Evolutionary conservation across 805 yeast genomes (phyloP).

Genomic region (Isabelozyma heimii): DNA sequence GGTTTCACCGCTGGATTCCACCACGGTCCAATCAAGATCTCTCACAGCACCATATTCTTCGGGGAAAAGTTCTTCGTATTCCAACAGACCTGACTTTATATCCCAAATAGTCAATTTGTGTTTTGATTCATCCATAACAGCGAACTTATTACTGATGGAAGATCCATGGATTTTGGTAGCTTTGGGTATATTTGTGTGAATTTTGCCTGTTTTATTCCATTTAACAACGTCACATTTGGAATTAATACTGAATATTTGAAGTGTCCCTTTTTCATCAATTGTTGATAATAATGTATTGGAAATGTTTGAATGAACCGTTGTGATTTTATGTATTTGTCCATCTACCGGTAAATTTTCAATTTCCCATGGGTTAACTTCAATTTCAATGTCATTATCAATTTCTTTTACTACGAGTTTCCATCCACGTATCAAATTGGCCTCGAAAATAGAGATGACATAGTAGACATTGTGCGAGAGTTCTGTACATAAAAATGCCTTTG

Average conservation of each 20-base stretch:
- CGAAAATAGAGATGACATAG: slow-evolving; percentile 52
- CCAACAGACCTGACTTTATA: slow-evolving; percentile 61
- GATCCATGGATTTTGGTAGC: slow-evolving; percentile 68
- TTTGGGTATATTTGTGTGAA: slow-evolving; percentile 55
- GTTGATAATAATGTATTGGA: slow-evolving; percentile 48
- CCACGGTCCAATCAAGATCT: slow-evolving; percentile 89
- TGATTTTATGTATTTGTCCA: slow-evolving; percentile 40
- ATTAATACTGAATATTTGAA: slow-evolving; percentile 21
- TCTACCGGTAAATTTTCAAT: slow-evolving; percentile 41
- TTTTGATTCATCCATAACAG: slow-evolving; percentile 60
- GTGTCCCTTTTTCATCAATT: slow-evolving; percentile 43
- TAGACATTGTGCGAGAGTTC: slow-evolving; percentile 12
- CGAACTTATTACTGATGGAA: slow-evolving; percentile 64
- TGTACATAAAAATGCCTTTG: slow-evolving; percentile 22
- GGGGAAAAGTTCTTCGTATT: slow-evolving; percentile 49
- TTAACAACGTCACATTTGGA: slow-evolving; percentile 25
- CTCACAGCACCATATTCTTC: slow-evolving; percentile 37
- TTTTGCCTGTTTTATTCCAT: slow-evolving; percentile 53
- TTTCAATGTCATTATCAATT: background rate
- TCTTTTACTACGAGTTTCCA: slow-evolving; percentile 35
- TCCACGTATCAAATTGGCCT: slow-evolving; percentile 29
- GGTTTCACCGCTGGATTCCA: slow-evolving; percentile 16
- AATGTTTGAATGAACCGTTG: slow-evolving; percentile 59
- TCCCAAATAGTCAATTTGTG: slow-evolving; percentile 76
- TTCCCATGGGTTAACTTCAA: slow-evolving; percentile 21